These are phyloP conservation scores for Phlebopus sp. DNA, from an alignment of 1,284 basidiomycete genomes.

Conservation along the genomic window DNA sequence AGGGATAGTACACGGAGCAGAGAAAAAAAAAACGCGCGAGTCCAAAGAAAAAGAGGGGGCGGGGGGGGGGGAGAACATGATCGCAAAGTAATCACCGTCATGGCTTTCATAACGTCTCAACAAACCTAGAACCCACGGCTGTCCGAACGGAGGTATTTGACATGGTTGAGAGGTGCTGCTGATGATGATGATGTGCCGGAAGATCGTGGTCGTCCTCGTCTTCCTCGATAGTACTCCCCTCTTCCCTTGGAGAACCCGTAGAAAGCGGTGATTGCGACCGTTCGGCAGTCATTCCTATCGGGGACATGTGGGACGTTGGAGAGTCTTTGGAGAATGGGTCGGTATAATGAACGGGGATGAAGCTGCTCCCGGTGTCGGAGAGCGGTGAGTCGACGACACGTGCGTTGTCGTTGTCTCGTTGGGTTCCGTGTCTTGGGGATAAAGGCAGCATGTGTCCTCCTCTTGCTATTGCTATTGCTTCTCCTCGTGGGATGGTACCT, in stretches of 20 bases:
- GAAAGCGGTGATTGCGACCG: conserved; percentile 26
- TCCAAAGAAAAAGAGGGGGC: too few relatives aligned
- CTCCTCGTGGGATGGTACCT: background rate
- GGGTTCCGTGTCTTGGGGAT: conserved; percentile 11
- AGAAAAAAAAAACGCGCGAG: too few relatives aligned
- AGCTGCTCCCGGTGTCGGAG: conserved; percentile 22
- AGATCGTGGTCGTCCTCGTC: conserved; percentile 17
- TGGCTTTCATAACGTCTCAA: conserved; percentile 22
- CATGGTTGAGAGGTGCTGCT: conserved; percentile 33
- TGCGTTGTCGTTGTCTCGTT: conserved; percentile 18
- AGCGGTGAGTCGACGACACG: conserved; percentile 25
- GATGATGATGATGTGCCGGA: conserved; percentile 17
- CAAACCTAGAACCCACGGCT: conserved; percentile 36
- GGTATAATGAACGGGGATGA: conserved; percentile 9
- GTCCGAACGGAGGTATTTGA: conserved; percentile 38
- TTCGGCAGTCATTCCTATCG: conserved; percentile 7
- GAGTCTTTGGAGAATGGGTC: conserved; percentile 21
- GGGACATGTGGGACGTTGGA: conserved; percentile 4
- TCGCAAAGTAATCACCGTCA: too few relatives aligned
- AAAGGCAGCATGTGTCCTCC: conserved; percentile 11
- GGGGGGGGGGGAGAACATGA: too few relatives aligned
- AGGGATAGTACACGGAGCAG: too few relatives aligned
- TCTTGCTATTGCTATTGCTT: background rate
- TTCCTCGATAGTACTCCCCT: conserved; percentile 2
- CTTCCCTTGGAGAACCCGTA: conserved; percentile 20